Base-by-base conservation (phyloP, 2,329 filamentous ascomycete genomes). In the Corynespora cassiicola region DNA sequence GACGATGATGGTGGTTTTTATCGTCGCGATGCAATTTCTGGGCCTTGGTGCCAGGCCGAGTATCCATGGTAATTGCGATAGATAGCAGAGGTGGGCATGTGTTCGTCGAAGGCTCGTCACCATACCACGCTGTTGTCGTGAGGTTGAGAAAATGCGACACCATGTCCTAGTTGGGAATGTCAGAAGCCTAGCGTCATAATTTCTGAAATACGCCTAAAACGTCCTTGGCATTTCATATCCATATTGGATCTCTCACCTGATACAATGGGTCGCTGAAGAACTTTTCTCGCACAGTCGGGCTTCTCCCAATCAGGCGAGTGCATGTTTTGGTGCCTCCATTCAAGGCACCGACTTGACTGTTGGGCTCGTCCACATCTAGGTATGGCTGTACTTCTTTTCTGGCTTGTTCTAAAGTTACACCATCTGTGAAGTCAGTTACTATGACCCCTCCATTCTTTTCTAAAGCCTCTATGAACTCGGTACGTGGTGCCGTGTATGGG, bases 1-100 rank as follows among this genome's bases (percentile, higher is more conserved):
- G 68, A 4, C 61, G 52, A 6, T 61, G 61, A 35, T 70, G 68
- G 33, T 70, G 67, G 36, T 67, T 69, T 42, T 70, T 70, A 43
- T 71, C 68, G 37, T 70, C 66, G 5, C 68, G 63, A 35, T 71
- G 67, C 6, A 71, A 52, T 7, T 54, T 50, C 37, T 69, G 66
- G 1, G 66, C 52, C 4, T 50, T 39, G 3, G 58, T 63, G 3
- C 63, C 61, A 0, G 67, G 64, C 5, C 57, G 62, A 1, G 63
- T 63, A 30, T 63, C 61, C 56, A 70, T 68, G 1, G 69, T 65
- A 31, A 69, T 70, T 14, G 66, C 50, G 17, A 69, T 69, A 6
- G 64, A 68, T 6, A 71, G 56, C 1, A 69, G 44, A 2, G 68
- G 69, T 23, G 68, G 53, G 6, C 64, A 68, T 2, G 50, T 63